Base-by-base conservation (phyloP, 169 alveolate species). In the Babesia bovis region DNA sequence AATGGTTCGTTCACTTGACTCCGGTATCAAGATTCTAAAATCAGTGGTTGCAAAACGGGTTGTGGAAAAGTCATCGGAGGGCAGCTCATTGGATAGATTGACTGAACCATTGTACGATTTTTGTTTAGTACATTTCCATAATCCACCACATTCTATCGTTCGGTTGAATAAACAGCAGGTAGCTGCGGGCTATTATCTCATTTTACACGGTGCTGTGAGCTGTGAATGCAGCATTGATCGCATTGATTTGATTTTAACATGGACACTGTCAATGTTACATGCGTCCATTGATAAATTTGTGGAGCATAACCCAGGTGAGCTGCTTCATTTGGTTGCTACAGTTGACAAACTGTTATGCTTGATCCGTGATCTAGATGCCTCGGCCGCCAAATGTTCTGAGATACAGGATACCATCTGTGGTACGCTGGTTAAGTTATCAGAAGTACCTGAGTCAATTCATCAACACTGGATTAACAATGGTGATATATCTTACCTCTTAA, bases 341-440 rank as follows among this genome's bases (percentile, higher is more conserved):
- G 60, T 47, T 25, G 73, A 63, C 44, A 63, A 63, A 35, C n/a
- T 63, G 28, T 10, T 44, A 12, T 28, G 51, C 1, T 32, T 63
- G 41, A 4, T 63, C 10, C 35, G 40, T 3, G 73, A 63, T 4
- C 41, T 61, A 4, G 71, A 15, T 3, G 71, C 44, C 2, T 17
- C 21, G 33, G 5, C 38, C 26, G 38, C 44, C n/a, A 17, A 13
- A 5, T 12, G 26, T 13, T 21, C 19, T 3, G 56, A 61, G 23
- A 49, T 40, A 19, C 9, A 5, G 15, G 35, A 9, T 4, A 33
- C 59, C 25, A 9, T 17, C 1, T 5, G 42, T 0, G 35, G 9
- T 13, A 15, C 30, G 5, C 23, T 61, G 58, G n/a, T n/a, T n/a
- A n/a, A n/a, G n/a, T n/a, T n/a, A n/a, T 12, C 15, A 51, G 12